Base-by-base conservation (phyloP, 2,329 filamentous ascomycete species). In the Aspergillus fumigatiaffinis region DNA sequence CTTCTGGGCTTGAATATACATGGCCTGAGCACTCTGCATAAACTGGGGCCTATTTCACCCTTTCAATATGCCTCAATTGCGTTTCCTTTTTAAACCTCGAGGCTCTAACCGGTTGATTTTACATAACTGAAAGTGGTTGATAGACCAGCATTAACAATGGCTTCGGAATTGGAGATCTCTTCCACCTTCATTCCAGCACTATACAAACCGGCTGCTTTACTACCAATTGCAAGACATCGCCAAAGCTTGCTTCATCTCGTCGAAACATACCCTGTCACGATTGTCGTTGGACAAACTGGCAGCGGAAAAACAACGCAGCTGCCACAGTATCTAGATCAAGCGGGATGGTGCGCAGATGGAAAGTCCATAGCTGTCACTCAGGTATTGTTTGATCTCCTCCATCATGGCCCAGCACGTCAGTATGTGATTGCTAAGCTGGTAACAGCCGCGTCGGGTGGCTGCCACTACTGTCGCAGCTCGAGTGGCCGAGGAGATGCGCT, bases 261-360 rank as follows among this genome's bases (percentile, higher is more conserved):
- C 57, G 93, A 97, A 72, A 92, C 85, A 7, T 85, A 86, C 62
- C 88, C 90, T 0, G 88, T 97, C 56, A 93, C 90, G 0, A 91
- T 97, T 52, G 86, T 97, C 12, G 87, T 97, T 54, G 94, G 93
- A 8, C 92, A 97, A 71, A 97, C 94, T 1, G 94, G 94, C 3
- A 96, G 90, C 25, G 92, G 93, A 46, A 97, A 97, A 76, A 96
- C 92, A 1, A 97, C 94, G 0, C 94, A 97, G 71, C 88, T 97
- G 47, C 94, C 94, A 1, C 93, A 97, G 66, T 97, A 89, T 67
- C 82, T 97, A 12, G 87, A 96, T 57, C 82, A 90, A 66, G 90
- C 89, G 68, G 93, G 93, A 74, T 97, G 93, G 92, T 93, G 91
- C 70, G 81, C 82, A 28, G 84, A 92, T 70, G 91, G 90, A 21